A percentile compares a stretch with the other conserved stretches of the same genome.
Evolutionary conservation across 306 rosid genomes (phyloP).

Genomic region (Ormosia semicastrata): DNA sequence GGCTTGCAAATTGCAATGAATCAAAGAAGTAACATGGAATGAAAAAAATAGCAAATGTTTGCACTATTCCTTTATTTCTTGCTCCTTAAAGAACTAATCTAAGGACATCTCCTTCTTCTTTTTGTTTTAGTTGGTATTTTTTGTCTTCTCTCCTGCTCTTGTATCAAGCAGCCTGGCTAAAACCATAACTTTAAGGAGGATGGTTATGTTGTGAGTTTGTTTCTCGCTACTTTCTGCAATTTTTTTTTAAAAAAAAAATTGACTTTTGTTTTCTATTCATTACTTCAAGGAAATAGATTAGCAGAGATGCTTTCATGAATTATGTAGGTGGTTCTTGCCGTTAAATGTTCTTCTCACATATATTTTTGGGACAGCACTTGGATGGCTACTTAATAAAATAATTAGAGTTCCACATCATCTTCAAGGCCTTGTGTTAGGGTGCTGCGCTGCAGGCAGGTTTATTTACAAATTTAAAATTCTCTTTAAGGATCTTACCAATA

Average conservation of each 20-base stretch:
- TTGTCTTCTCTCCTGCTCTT: conserved; percentile 37
- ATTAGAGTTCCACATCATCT: conserved; percentile 45
- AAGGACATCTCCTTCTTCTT: not conserved
- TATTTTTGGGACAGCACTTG: conserved; percentile 41
- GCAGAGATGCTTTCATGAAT: not conserved
- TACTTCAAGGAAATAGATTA: not conserved
- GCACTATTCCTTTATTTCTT: no score
- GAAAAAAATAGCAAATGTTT: no score
- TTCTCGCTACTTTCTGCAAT: not conserved
- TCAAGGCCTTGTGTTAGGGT: conserved; percentile 48
- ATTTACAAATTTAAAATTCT: not conserved
- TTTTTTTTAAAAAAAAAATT: no score
- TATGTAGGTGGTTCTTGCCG: conserved; percentile 53
- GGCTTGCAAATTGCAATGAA: no score
- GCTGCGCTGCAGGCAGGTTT: conserved; percentile 43
- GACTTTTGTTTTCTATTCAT: not conserved
- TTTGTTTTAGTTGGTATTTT: conserved; percentile 9
- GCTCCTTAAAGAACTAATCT: no score
- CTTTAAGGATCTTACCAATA: not conserved
- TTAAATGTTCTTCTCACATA: conserved; percentile 47
- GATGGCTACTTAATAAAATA: conserved; percentile 40
- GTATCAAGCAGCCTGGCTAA: conserved; percentile 32
- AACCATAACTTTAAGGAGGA: conserved; percentile 30
- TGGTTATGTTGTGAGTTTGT: conserved; percentile 38
- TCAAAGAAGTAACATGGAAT: no score